These are phyloP conservation scores for Plectosphaerella plurivora DNA, from an alignment of 2,329 filamentous ascomycete genomes.

Conservation along the genomic window DNA sequence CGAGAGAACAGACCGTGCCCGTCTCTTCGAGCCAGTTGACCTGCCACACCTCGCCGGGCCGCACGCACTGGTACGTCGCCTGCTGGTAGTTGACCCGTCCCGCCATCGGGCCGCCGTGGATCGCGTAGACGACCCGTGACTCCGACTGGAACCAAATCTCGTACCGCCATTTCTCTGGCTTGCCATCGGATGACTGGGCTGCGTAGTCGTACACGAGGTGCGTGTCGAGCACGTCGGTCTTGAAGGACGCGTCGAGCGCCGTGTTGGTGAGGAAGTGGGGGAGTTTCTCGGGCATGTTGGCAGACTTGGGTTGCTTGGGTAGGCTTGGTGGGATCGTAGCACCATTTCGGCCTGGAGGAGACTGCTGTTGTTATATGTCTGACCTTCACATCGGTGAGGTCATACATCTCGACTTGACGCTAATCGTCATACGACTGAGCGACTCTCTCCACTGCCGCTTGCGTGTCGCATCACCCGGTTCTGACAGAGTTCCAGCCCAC, in stretches of 20 bases:
- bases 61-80: constrained; percentile 52
- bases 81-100: constrained; percentile 49
- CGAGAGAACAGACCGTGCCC: constrained; percentile 49
- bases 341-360: too few species aligned
- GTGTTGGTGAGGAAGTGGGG: constrained; percentile 13
- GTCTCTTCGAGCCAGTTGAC: constrained; percentile 59
- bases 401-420: too few species aligned
- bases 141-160: constrained; percentile 58
- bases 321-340: too few species aligned
- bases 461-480: too few species aligned
- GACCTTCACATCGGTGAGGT: too few species aligned
- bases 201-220: constrained; percentile 56
- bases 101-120: constrained; percentile 57
- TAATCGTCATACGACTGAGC: too few species aligned
- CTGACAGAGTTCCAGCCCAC: too few species aligned
- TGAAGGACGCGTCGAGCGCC: constrained; percentile 27
- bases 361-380: too few species aligned
- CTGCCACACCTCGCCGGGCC: constrained; percentile 55
- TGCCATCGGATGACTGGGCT: constrained; percentile 39
- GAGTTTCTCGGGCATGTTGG: background rate
- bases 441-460: too few species aligned
- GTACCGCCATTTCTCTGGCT: constrained; percentile 55
- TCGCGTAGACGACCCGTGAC: constrained; percentile 50
- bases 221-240: constrained; percentile 46
- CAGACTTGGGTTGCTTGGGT: too few species aligned